Conservation (phyloP, 345 rosid species). For the Eucalyptus lansdowneana region DNA sequence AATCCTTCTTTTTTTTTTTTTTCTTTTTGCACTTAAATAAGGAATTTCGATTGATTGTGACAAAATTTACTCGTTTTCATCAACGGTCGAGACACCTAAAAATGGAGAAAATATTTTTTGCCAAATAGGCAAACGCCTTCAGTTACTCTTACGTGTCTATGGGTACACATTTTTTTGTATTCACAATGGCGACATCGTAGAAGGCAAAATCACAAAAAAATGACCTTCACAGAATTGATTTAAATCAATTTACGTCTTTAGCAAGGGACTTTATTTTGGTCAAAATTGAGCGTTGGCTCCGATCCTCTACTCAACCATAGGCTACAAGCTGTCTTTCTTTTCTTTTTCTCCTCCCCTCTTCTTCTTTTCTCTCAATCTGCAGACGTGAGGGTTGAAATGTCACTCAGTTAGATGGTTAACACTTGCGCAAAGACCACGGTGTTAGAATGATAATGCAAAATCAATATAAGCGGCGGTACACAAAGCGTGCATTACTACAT, state of each 20-base stretch:
- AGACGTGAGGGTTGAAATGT: background rate
- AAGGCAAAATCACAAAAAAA: background rate
- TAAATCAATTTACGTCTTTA: background rate
- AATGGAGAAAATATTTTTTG: background rate
- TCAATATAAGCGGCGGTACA: fast-evolving
- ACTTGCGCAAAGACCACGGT: background rate
- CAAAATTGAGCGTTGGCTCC: background rate
- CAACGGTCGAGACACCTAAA: background rate
- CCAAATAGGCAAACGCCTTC: background rate
- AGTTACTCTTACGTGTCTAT: background rate
- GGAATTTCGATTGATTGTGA: background rate
- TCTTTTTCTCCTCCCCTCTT: background rate
- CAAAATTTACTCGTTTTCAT: background rate
- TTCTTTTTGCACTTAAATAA: fast-evolving
- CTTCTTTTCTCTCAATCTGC: background rate
- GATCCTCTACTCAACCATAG: background rate
- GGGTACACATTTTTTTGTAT: background rate
- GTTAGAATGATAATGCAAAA: background rate
- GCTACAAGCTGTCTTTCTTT: background rate
- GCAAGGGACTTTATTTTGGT: background rate
- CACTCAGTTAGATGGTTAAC: background rate
- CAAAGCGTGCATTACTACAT: background rate
- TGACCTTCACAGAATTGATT: background rate
- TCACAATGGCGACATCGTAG: background rate
- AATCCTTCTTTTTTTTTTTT: no score